These are phyloP conservation scores for Kitagawia praeruptora DNA, from an alignment of 129 eudicot species.

Conservation along the genomic window DNA sequence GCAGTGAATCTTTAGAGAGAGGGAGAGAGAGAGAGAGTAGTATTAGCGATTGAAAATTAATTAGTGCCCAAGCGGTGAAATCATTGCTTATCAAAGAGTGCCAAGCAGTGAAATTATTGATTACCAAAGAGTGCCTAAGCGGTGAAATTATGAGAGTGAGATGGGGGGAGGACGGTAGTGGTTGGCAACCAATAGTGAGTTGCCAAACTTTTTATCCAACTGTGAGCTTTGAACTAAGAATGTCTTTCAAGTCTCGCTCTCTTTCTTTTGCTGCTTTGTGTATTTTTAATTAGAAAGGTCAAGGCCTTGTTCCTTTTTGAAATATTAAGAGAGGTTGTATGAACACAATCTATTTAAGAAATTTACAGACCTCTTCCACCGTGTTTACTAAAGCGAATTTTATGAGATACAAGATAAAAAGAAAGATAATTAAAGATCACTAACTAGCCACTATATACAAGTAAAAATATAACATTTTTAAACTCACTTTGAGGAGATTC, in stretches of 20 bases:
- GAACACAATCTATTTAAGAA: not conserved
- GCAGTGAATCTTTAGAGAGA: no score
- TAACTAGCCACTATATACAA: not conserved
- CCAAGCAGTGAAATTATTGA: not conserved
- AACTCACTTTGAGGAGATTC: constrained; percentile 80
- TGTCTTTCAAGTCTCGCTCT: not conserved
- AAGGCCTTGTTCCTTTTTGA: not conserved
- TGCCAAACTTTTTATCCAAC: not conserved
- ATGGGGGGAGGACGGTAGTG: not conserved
- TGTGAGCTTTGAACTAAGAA: not conserved
- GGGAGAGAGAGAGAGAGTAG: no score
- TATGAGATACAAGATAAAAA: not conserved
- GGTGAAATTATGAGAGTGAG: not conserved
- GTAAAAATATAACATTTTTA: not conserved
- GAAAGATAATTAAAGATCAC: not conserved
- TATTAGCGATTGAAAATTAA: no score
- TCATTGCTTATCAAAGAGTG: not conserved
- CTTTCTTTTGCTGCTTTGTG: not conserved
- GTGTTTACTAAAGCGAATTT: not conserved
- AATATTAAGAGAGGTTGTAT: not conserved
- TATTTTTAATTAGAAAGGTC: not conserved
- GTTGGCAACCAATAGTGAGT: not conserved
- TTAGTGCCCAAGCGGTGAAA: no score
- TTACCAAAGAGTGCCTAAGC: not conserved
- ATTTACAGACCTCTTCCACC: not conserved